These are phyloP conservation scores for Termitomyces sp. DNA, from an alignment of 768 basidiomycete species.

Conservation along the genomic window DNA sequence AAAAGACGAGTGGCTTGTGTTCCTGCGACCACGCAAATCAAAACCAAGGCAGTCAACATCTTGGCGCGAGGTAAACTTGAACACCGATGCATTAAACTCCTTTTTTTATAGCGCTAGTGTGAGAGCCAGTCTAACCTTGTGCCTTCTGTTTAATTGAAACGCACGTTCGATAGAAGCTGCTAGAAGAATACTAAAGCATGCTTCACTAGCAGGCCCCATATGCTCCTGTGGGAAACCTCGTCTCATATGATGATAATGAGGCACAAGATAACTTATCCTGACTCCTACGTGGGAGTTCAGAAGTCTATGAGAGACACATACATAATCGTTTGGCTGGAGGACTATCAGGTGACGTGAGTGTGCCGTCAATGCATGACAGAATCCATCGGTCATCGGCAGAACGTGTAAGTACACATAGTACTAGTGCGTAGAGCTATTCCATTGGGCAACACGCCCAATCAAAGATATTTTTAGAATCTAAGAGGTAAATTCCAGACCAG, in stretches of 20 bases:
- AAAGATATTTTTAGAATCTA: too few relatives aligned
- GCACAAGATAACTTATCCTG: background rate
- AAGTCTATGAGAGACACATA: background rate
- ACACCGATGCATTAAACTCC: background rate
- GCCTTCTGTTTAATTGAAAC: background rate
- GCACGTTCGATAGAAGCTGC: too few relatives aligned
- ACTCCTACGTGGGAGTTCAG: background rate
- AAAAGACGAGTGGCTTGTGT: constrained; percentile 22
- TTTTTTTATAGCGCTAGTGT: background rate
- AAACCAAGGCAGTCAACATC: background rate
- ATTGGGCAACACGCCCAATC: too few relatives aligned
- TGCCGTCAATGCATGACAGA: background rate
- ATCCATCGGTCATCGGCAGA: background rate
- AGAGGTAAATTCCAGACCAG: too few relatives aligned
- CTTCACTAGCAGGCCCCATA: background rate
- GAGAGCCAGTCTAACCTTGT: background rate
- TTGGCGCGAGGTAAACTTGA: background rate
- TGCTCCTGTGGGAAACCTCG: background rate
- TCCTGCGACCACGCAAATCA: constrained; percentile 1
- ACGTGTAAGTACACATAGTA: too few relatives aligned
- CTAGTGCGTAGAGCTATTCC: too few relatives aligned
- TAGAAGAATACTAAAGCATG: background rate
- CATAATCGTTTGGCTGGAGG: background rate
- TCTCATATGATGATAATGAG: background rate
- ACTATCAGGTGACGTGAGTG: background rate